These are phyloP conservation scores for Beauveria scarabaeidicola DNA, from an alignment of 2,329 filamentous ascomycete genomes.

Conservation along the genomic window DNA sequence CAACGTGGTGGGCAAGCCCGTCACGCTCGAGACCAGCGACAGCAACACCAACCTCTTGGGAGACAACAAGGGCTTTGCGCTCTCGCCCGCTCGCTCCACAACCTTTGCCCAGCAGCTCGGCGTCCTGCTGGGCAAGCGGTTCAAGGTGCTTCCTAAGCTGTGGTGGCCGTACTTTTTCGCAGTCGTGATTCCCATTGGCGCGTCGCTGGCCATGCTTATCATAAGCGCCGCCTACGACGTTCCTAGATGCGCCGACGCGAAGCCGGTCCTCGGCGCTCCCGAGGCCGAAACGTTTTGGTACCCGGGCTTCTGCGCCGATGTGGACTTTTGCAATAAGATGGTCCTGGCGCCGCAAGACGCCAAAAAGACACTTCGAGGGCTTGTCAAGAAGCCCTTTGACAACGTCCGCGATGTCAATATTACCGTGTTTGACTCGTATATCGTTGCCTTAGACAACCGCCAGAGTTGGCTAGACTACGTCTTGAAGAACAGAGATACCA, in stretches of 20 bases:
- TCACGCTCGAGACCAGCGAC: constrained; percentile 4
- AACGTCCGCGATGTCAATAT: background rate
- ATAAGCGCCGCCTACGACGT: background rate
- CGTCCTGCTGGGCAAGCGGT: constrained; percentile 65
- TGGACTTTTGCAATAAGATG: background rate
- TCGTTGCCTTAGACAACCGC: background rate
- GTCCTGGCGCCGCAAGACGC: background rate
- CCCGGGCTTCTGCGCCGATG: background rate
- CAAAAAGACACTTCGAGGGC: background rate
- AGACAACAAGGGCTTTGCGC: constrained; percentile 5
- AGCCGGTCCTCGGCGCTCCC: background rate
- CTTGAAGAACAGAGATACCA: background rate
- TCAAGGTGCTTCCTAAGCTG: constrained; percentile 63
- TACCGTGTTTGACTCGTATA: background rate
- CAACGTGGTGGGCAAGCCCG: constrained; percentile 17
- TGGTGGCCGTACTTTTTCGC: constrained; percentile 66
- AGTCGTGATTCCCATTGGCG: constrained; percentile 34
- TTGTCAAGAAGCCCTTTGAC: background rate
- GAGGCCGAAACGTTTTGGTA: background rate
- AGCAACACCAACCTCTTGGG: background rate
- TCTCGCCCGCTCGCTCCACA: background rate
- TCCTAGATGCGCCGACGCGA: background rate
- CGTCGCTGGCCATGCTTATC: background rate
- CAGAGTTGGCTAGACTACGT: background rate
- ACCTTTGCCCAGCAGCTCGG: constrained; percentile 43